These are phyloP conservation scores for Hanseniaspora lachancei DNA, from an alignment of 805 yeast genomes.

Conservation along the genomic window DNA sequence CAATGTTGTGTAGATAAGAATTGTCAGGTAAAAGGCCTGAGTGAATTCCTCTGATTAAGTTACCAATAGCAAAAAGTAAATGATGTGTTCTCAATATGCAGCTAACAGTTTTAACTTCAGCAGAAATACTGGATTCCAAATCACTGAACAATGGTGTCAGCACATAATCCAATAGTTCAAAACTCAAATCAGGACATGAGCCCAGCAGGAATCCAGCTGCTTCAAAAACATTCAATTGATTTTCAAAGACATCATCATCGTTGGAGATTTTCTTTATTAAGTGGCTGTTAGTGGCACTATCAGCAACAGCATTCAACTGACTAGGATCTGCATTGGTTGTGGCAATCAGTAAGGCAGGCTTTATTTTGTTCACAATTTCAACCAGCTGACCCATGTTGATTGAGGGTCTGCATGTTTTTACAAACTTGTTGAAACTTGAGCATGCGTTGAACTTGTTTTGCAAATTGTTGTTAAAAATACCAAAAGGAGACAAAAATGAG, in stretches of 20 bases:
- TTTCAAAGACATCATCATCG: conserved; percentile 53
- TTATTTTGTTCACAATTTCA: conserved; percentile 46
- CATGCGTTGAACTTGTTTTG: conserved; percentile 77
- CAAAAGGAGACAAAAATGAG: conserved; percentile 66
- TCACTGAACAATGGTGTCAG: conserved; percentile 64
- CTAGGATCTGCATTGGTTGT: conserved; percentile 38
- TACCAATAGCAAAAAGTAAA: conserved; percentile 74
- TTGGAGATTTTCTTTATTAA: conserved; percentile 28
- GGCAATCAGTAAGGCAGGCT: conserved; percentile 36
- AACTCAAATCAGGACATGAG: conserved; percentile 32
- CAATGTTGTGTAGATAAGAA: conserved; percentile 27
- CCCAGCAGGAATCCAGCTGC: conserved; percentile 64
- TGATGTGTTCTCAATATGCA: conserved; percentile 70
- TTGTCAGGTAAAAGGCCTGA: conserved; percentile 30
- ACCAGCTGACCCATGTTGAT: conserved; percentile 39
- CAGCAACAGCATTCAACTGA: conserved; percentile 29
- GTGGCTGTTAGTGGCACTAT: conserved; percentile 20
- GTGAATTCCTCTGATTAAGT: conserved; percentile 76
- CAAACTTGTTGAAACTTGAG: conserved; percentile 76
- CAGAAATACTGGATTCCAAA: conserved; percentile 51
- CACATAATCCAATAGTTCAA: conserved; percentile 45
- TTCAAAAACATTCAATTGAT: conserved; percentile 74
- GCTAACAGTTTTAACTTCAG: conserved; percentile 31
- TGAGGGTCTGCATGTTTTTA: conserved; percentile 61
- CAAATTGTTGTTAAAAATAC: conserved; percentile 60